These are phyloP conservation scores for Penicillium fimorum DNA, from an alignment of 495 filamentous ascomycete genomes.

Conservation along the genomic window DNA sequence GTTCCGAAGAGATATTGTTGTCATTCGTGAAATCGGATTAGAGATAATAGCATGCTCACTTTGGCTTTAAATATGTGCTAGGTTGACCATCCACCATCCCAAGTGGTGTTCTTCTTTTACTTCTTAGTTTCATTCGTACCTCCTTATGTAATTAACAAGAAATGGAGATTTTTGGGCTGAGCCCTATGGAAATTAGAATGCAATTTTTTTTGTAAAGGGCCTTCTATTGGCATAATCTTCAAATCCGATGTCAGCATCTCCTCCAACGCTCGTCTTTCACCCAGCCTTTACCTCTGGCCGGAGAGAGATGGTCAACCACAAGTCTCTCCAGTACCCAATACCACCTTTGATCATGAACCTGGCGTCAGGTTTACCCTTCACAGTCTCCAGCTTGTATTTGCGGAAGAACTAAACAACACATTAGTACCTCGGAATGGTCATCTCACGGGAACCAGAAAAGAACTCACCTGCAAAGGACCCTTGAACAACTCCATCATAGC, in stretches of 20 bases:
- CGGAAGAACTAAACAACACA: conserved; percentile 36
- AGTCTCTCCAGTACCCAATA: conserved; percentile 47
- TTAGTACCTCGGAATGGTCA: conserved; percentile 7
- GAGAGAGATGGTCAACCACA: conserved; percentile 46
- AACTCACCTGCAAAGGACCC: conserved; percentile 46
- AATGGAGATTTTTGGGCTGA: too few relatives aligned
- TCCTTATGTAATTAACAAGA: too few relatives aligned
- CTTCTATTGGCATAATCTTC: background rate
- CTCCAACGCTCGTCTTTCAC: background rate
- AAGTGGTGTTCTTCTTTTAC: background rate
- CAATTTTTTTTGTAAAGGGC: background rate
- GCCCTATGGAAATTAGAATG: background rate
- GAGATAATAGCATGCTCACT: background rate
- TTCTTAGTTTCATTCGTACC: too few relatives aligned
- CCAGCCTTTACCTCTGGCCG: conserved; percentile 17
- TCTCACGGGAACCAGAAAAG: background rate
- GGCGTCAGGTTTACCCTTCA: conserved; percentile 33
- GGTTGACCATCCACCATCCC: background rate
- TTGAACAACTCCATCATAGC: conserved; percentile 59
- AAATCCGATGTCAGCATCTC: background rate
- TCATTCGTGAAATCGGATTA: background rate
- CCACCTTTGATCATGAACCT: conserved; percentile 48
- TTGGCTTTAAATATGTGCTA: background rate
- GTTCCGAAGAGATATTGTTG: background rate
- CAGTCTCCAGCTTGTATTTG: conserved; percentile 32